phyloP scores from a whole-genome alignment of 805 yeast genomes.

The Pichia occidentalis region DNA sequence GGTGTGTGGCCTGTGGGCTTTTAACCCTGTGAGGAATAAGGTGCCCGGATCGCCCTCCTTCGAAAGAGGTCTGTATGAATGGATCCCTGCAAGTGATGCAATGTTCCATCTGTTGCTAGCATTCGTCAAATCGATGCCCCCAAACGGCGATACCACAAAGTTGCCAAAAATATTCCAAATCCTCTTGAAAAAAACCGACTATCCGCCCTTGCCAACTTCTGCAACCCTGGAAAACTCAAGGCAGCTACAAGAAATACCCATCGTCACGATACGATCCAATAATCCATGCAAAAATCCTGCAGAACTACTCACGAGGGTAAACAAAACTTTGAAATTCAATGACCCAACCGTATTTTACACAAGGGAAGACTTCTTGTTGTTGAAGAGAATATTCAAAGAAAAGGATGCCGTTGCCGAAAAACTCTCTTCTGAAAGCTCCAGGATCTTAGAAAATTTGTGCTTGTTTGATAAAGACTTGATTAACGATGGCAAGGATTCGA shows the following conservation, averaged over 20 bases:
- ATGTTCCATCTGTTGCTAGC: conserved; percentile 74
- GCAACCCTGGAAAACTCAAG: conserved; percentile 20
- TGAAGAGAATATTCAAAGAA: conserved; percentile 65
- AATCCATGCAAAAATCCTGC: conserved; percentile 41
- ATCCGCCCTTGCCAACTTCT: conserved; percentile 58
- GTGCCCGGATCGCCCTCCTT: conserved; percentile 41
- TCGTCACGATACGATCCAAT: conserved; percentile 33
- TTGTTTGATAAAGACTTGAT: conserved; percentile 30
- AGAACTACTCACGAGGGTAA: conserved; percentile 54
- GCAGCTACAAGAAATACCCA: conserved; percentile 31
- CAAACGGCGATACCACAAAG: conserved; percentile 45
- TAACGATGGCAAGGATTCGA: conserved; percentile 32
- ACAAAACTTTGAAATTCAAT: conserved; percentile 58
- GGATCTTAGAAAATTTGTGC: conserved; percentile 41
- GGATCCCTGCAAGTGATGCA: conserved; percentile 82
- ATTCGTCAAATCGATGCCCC: conserved; percentile 71
- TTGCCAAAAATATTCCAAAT: conserved; percentile 64
- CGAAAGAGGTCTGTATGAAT: conserved; percentile 63
- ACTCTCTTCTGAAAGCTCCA: conserved; percentile 66
- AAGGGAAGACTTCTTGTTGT: conserved; percentile 68
- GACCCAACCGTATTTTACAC: conserved; percentile 64
- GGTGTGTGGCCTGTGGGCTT: conserved; percentile 88
- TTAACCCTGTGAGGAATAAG: conserved; percentile 32
- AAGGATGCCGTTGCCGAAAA: conserved; percentile 50
- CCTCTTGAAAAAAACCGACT: conserved; percentile 55